Base-by-base conservation (phyloP, 1,139 yeast genomes). In the Nadsonia starkeyi-henricii region DNA sequence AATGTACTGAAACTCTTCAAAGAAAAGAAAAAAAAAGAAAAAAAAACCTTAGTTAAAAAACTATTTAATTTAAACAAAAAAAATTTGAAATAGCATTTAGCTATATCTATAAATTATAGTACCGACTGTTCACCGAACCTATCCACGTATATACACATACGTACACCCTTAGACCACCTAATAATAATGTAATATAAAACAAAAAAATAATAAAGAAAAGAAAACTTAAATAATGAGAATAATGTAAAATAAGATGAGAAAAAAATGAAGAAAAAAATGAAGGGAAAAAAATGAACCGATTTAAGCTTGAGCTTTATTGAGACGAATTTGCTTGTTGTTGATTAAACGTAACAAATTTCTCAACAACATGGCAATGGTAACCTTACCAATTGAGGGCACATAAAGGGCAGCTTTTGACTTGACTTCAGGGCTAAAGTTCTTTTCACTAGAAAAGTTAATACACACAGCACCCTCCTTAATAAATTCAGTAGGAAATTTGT, bases 331-430 rank as follows among this genome's bases (percentile, higher is more conserved):
- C 55, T 73, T 75, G 65, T 86, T 88, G 46, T 81, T 80, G 56
- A 84, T 77, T 54, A 91, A 71, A 55, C 98, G 75, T 50, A 91
- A 67, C 65, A 91, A 71, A 62, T 91, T 91, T 63, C 98, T 77
- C 62, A 91, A 70, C 47, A 91, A 70, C 96, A 91, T 91, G 49
- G 95, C 77, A 53, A 91, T 89, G 39, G 98, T 91, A 23, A 91
- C 97, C 65, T 91, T 91, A 17, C 98, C 98, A 41, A 89, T 86
- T 57, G 88, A 81, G 20, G 98, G 98, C 30, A 91, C 96, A 60
- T 89, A 91, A 46, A 91, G 70, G 1, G 95, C 83, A 4, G 98
- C 97, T 57, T 77, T 81, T 50, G 75, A 75, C 68, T 89, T 91
- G 52, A 91, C 84, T 47, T 81, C 88, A 13, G 74, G 74, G 54